These are phyloP conservation scores for Medicago truncatula DNA, from an alignment of 306 rosid genomes.

Conservation along the genomic window DNA sequence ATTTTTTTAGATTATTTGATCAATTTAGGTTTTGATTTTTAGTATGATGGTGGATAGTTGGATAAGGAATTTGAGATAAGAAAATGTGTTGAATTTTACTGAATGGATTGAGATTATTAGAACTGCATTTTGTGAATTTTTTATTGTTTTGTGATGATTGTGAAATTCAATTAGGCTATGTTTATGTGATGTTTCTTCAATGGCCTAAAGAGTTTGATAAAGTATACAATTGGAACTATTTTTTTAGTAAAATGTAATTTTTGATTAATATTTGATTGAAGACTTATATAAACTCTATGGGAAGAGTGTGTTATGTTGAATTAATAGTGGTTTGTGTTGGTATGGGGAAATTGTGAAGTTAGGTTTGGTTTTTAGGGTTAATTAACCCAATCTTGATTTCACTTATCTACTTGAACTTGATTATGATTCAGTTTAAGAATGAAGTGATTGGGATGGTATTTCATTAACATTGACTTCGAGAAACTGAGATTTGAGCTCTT, in stretches of 20 bases:
- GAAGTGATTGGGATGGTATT: constrained; percentile 18
- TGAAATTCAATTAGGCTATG: constrained; percentile 29
- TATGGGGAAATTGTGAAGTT: constrained; percentile 22
- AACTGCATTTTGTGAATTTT: constrained; percentile 26
- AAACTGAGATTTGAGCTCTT: constrained; percentile 28
- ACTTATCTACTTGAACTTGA: constrained; percentile 8
- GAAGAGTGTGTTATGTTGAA: constrained; percentile 19
- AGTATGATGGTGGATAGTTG: not conserved
- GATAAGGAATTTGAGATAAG: not conserved
- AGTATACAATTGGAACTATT: not conserved
- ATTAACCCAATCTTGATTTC: constrained; percentile 26
- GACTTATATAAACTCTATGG: not conserved
- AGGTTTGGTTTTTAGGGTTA: constrained; percentile 21
- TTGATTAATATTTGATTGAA: not conserved
- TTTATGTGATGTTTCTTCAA: constrained; percentile 11
- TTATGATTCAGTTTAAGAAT: not conserved
- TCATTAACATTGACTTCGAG: constrained; percentile 15
- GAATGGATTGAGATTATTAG: constrained; percentile 12
- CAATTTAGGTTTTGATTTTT: constrained; percentile 41
- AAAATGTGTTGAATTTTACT: constrained; percentile 24
- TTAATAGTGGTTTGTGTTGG: constrained; percentile 19
- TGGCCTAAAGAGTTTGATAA: not conserved
- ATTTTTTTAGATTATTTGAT: not conserved
- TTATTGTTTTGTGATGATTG: constrained; percentile 4
- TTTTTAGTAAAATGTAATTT: not conserved